Evolutionary conservation across 2,329 filamentous ascomycete species (phyloP), one percentile per base, ranked within the genome.

Genomic region (Venturia effusa): DNA sequence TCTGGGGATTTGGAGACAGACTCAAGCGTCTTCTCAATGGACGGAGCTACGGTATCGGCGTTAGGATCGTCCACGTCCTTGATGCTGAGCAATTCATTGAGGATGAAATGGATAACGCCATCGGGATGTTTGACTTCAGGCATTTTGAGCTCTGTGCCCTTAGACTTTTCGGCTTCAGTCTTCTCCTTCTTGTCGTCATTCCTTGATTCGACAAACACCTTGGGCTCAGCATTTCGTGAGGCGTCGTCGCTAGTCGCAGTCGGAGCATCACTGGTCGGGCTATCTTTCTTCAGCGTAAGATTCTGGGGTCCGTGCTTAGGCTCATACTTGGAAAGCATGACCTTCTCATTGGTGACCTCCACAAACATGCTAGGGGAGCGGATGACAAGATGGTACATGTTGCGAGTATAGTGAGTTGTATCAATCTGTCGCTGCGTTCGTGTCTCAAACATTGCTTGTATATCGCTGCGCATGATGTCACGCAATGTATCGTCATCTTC

Each of bases 401-500:
- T 84, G 63, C 91, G 87, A 54, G 93, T 79, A 71, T 92, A 97
- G 11, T 78, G 81, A 10, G 83, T 80, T 2, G 89, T 85, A 68
- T 97, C 93, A 66, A 81, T 74, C 74, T 81, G 64, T 72, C 67
- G 40, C 51, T 78, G 75, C n/a, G 72, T 70, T 59, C 76, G 73
- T 60, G 68, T 80, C 63, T 90, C 86, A 68, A 97, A 90, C 70
- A 84, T 86, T n/a, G 84, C 79, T 67, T 87, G 85, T 69, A 99
- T 95, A 72, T 97, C 93, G 34, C 87, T 88, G 61, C 88, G 84
- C 89, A 99, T 97, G 66, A 96, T 87, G 72, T 97, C 90, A 68
- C 89, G 90, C 66, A 97, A 83, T 1, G 88, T 94, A 22, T 92
- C 88, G 61, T 96, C 91, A 71, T 99, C 95, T 75, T 99, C 94